Evolutionary conservation across 805 yeast species (phyloP), one percentile per base, ranked within the genome.

Genomic region (Zygotorulaspora florentina): DNA sequence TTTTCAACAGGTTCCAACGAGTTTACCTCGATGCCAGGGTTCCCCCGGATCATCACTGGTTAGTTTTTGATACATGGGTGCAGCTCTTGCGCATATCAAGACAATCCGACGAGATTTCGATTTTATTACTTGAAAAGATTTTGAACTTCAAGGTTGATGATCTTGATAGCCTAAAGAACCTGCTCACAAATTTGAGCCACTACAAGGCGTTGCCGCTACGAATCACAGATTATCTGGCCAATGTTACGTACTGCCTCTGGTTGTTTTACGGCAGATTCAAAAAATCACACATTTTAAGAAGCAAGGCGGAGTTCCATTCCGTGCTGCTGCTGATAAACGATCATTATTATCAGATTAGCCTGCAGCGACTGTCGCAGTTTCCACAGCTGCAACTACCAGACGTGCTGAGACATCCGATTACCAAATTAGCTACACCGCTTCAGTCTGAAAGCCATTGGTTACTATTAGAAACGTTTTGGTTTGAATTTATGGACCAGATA

Each of bases 401-500:
- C 8, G 8, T 12, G 33, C 8, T 29, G 8, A 12, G 8, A 12
- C 15, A 29, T 29, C 30, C 42, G 33, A 16, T 50, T 16, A 26
- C 38, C 5, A 41, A 43, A 29, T 41, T 40, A 12, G 28, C 35
- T 23, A 17, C 39, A n/a, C 31, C 42, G n/a, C 17, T 45, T 28
- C 44, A 42, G 8, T 50, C 54, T 15, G 45, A 47, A 28, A 45
- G 46, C 17, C 58, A 58, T 40, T 60, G 65, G 65, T 33, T 54
- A 16, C 38, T 60, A 16, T 43, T 56, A 43, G 56, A 58, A 37
- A 42, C 56, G 2, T 52, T 61, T 3, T 60, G 65, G 65, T 57
- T 58, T 39, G 58, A 57, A 18, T 55, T 57, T 31, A 41, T 59
- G 9, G 41, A 45, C 25, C 35, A 37, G 27, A 43, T 42, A 13